Percentiles rank a stretch among this genome's conserved stretches.
phyloP scores from a whole-genome alignment of 768 basidiomycete species.

The Leccinellum luteum region DNA sequence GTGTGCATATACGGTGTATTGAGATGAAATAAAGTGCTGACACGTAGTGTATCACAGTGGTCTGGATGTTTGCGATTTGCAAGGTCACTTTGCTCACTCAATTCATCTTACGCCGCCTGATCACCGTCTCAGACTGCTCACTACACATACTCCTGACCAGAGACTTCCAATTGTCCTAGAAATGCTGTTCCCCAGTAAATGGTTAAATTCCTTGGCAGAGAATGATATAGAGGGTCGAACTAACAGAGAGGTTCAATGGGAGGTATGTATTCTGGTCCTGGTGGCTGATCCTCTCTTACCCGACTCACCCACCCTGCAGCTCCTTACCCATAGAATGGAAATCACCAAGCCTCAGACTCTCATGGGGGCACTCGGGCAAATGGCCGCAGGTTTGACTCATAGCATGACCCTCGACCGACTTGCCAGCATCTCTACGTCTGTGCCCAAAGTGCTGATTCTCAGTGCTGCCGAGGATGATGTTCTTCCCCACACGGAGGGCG shows the following conservation, averaged over 20 bases:
- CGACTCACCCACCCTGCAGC: slow-evolving; percentile 42
- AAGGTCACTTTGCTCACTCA: slow-evolving; percentile 23
- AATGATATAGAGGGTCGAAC: slow-evolving; percentile 57
- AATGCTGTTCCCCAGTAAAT: slow-evolving; percentile 59
- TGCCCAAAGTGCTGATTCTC: slow-evolving; percentile 67
- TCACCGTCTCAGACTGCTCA: slow-evolving; percentile 31
- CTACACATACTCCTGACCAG: slow-evolving; percentile 39
- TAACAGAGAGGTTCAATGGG: slow-evolving; percentile 57
- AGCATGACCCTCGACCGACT: slow-evolving; percentile 50
- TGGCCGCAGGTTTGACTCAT: slow-evolving; percentile 67
- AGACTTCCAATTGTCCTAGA: slow-evolving; percentile 51
- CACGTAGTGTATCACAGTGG: slow-evolving; percentile 32
- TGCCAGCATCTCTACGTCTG: slow-evolving; percentile 44
- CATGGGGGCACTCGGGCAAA: slow-evolving; percentile 67
- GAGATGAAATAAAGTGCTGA: not conserved
- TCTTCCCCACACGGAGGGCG: slow-evolving; percentile 50
- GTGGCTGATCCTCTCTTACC: not conserved
- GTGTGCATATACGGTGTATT: slow-evolving; percentile 15
- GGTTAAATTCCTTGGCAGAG: slow-evolving; percentile 55
- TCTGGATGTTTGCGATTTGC: slow-evolving; percentile 37
- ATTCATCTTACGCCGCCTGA: slow-evolving; percentile 3
- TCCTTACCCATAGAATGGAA: slow-evolving; percentile 42
- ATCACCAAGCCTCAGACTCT: slow-evolving; percentile 58
- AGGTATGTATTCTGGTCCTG: slow-evolving; percentile 36
- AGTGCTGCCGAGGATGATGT: slow-evolving; percentile 68